These are phyloP conservation scores for Avena eriantha DNA, from an alignment of 176 grass and related monocot genomes.

Conservation along the genomic window DNA sequence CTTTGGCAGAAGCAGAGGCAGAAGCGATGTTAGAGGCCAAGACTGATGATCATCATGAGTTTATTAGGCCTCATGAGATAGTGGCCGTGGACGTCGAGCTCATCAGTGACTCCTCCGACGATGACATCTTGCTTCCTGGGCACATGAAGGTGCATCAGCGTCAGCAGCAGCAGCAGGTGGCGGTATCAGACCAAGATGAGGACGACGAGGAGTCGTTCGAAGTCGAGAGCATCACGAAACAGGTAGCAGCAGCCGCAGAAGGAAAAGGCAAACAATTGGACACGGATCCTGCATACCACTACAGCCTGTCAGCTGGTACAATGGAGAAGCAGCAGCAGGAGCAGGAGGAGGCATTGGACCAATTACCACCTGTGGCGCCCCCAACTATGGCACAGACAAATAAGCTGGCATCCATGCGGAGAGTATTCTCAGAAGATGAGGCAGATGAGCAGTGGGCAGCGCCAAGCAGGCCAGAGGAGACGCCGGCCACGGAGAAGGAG, in stretches of 20 bases:
- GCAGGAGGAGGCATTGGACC: not conserved
- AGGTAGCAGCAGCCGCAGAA: conserved; percentile 25
- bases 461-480: conserved; percentile 4
- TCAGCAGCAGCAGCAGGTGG: conserved; percentile 3
- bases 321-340: not conserved
- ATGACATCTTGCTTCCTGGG: conserved; percentile 39
- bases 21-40: not conserved
- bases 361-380: not conserved
- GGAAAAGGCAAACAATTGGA: not conserved
- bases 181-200: conserved; percentile 21
- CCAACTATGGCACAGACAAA: conserved; percentile 31
- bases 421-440: conserved; percentile 24
- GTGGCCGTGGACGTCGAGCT: conserved; percentile 49
- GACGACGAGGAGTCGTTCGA: conserved; percentile 48
- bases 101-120: conserved; percentile 54
- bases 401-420: conserved; percentile 24
- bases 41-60: not conserved
- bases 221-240: conserved; percentile 47
- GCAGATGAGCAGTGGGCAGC: conserved; percentile 7
- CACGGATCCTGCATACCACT: not conserved
- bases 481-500: conserved; percentile 30
- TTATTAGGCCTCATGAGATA: not conserved
- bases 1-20: conserved; percentile 21
- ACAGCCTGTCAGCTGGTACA: not conserved
- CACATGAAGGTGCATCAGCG: not conserved